A percentile compares a stretch with the other conserved stretches of the same genome.
These are phyloP conservation scores for Myriosclerotinia curreyana DNA, from an alignment of 2,329 filamentous ascomycete genomes.

Conservation along the genomic window DNA sequence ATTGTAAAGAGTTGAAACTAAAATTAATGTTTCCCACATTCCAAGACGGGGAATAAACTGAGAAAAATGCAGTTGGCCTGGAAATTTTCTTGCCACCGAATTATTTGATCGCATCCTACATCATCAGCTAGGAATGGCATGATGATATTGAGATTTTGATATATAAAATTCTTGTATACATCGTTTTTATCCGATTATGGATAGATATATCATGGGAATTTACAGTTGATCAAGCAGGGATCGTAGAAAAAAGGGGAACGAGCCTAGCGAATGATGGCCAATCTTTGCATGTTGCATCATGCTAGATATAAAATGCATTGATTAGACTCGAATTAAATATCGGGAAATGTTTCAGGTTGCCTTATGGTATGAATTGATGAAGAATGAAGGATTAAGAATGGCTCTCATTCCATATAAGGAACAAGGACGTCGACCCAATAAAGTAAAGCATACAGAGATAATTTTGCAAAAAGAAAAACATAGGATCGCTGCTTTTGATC, in stretches of 20 bases:
- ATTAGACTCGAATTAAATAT: not conserved
- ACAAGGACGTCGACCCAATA: not conserved
- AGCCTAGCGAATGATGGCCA: constrained; percentile 1
- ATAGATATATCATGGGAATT: constrained; percentile 7
- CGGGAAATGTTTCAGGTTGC: not conserved
- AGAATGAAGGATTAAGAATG: not conserved
- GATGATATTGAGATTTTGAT: not conserved
- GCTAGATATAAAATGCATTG: constrained; percentile 11
- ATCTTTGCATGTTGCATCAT: not conserved
- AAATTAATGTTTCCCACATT: constrained; percentile 1
- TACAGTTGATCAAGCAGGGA: not conserved
- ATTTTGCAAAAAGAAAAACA: too few relatives aligned
- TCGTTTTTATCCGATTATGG: not conserved
- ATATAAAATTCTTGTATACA: constrained; percentile 10
- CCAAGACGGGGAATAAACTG: not conserved
- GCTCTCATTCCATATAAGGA: not conserved
- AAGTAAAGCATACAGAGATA: not conserved
- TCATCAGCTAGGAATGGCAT: not conserved
- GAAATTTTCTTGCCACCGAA: not conserved
- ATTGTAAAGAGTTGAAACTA: not conserved
- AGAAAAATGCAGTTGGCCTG: not conserved
- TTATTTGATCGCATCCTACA: not conserved
- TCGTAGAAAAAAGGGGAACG: not conserved
- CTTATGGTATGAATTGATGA: not conserved
- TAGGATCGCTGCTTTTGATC: too few relatives aligned